Conservation (phyloP, 441 rosid species). For the Bruguiera hainesii region DNA sequence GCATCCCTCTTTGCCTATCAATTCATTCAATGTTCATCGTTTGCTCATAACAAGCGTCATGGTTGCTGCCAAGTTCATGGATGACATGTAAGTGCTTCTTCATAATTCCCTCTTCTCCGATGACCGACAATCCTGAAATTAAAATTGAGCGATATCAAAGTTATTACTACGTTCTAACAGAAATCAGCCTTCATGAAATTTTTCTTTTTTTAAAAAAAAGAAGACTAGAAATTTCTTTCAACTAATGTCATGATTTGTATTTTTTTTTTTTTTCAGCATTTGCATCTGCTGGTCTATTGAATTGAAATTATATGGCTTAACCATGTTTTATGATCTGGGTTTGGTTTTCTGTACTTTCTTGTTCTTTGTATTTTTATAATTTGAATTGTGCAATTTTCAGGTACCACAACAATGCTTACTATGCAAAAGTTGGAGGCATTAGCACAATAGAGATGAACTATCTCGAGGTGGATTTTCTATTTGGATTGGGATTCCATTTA, state of each 20-base stretch:
- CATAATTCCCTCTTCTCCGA: neutral
- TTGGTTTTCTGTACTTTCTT: neutral
- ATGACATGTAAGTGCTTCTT: slow-evolving; percentile 60
- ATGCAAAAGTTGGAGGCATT: slow-evolving; percentile 89
- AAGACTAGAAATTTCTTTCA: neutral
- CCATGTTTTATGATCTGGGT: slow-evolving; percentile 9
- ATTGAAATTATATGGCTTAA: neutral
- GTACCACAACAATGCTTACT: slow-evolving; percentile 84
- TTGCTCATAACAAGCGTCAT: slow-evolving; percentile 81
- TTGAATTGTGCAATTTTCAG: slow-evolving; percentile 31
- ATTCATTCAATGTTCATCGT: slow-evolving; percentile 83
- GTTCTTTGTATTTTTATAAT: neutral
- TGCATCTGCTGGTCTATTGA: neutral
- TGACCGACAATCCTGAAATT: neutral
- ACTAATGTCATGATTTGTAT: neutral
- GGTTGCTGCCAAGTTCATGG: slow-evolving; percentile 91
- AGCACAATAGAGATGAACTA: slow-evolving; percentile 84
- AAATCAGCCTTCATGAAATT: too few relatives aligned
- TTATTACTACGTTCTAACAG: too few relatives aligned
- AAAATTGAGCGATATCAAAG: too few relatives aligned
- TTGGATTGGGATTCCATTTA: slow-evolving; percentile 74
- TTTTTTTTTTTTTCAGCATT: neutral
- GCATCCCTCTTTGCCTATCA: slow-evolving; percentile 72
- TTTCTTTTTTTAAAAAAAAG: too few relatives aligned
- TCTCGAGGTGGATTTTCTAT: slow-evolving; percentile 78